Base-by-base conservation (phyloP, 257 asterid species). In the Rehmannia glutinosa region DNA sequence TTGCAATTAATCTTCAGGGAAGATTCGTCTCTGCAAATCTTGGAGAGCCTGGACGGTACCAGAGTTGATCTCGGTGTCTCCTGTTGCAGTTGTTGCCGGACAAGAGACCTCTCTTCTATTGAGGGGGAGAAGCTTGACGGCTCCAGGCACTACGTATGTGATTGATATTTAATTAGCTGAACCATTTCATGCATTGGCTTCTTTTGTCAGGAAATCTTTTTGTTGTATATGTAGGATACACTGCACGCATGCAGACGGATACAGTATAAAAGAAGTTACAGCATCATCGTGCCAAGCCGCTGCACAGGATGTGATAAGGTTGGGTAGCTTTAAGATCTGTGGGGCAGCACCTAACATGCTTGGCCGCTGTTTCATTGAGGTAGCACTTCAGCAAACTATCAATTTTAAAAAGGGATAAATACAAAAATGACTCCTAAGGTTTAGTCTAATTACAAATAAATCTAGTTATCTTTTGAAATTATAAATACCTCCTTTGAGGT, bases 281-380 rank as follows among this genome's bases (percentile, higher is more conserved):
- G 68, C 59, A 12, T 64, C 75, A 69, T 51, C 35, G 57, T 57
- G 78, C 75, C 77, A 66, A 53, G 78, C 62, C 21, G 51, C 77
- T 52, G 69, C 66, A 11, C 68, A 45, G 62, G 88, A 86, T 46
- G 88, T 80, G 80, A 80, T 88, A 62, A 71, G 65, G 65, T 65
- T 86, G 82, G 75, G 68, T 57, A 63, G 77, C 69, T 88, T 91
- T 68, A 80, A 72, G 77, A 71, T 88, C 46, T 19, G 68, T 43
- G 42, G 49, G 47, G 55, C 79, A 45, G 61, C 77, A 52, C 60
- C 84, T 59, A 45, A 54, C 41, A 32, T 24, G 30, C 78, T 88
- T 5, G 93, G 97, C 15, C 97, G 97, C 33, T 84, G 90, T 79
- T 91, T 81, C 85, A 82, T 91, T 64, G 97, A 91, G 97, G 96